Evolutionary conservation across 1,139 yeast species (phyloP).

Genomic region (Blastobotrys indianensis): DNA sequence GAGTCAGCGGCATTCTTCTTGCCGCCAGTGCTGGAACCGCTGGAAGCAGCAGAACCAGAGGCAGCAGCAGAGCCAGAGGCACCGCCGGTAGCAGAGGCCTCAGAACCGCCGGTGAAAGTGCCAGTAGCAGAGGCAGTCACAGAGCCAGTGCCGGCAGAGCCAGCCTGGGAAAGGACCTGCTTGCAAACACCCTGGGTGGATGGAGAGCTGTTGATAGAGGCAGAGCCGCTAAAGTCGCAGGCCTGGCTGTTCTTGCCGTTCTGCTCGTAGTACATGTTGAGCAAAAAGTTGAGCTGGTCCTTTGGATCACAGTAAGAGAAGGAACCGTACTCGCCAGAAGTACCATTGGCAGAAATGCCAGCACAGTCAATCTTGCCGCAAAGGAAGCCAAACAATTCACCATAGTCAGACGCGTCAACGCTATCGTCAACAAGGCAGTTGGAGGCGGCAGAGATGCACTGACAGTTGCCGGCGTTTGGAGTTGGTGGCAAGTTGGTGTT

Average conservation of each 20-base stretch:
- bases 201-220: slow-evolving; percentile 59
- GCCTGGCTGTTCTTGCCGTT: slow-evolving; percentile 49
- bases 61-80: slow-evolving; percentile 6
- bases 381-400: slow-evolving; percentile 47
- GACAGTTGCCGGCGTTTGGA: slow-evolving; percentile 55
- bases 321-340: slow-evolving; percentile 70
- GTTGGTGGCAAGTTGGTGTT: slow-evolving; percentile 58
- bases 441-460: slow-evolving; percentile 47
- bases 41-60: slow-evolving; percentile 3
- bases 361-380: slow-evolving; percentile 40
- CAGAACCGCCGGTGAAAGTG: slow-evolving; percentile 31
- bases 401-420: slow-evolving; percentile 46
- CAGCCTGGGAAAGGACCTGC: slow-evolving; percentile 52
- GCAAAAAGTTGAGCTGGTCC: slow-evolving; percentile 57
- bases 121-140: slow-evolving; percentile 46
- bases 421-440: slow-evolving; percentile 45
- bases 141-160: slow-evolving; percentile 54
- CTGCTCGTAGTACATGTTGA: slow-evolving; percentile 52
- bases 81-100: slow-evolving; percentile 12
- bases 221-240: slow-evolving; percentile 64
- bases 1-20: slow-evolving; percentile 3
- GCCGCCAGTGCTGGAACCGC: slow-evolving; percentile 3
- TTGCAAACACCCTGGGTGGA: slow-evolving; percentile 54
- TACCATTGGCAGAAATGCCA: slow-evolving; percentile 49
- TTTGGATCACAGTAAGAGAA: slow-evolving; percentile 53